Conservation (phyloP, 2,329 filamentous ascomycete genomes). For the Pseudogymnoascus destructans region DNA sequence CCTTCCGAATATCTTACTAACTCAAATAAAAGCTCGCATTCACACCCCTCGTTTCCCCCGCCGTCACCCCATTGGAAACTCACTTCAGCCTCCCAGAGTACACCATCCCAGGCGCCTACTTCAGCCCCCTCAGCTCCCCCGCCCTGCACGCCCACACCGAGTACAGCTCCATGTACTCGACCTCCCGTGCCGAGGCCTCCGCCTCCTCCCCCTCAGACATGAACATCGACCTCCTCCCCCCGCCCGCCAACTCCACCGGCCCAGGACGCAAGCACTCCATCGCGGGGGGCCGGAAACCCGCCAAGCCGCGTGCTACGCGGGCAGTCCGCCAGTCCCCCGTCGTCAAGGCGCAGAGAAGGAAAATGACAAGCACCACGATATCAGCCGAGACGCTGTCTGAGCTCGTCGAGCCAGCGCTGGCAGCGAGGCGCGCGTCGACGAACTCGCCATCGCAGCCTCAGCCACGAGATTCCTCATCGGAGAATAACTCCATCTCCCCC, state of each 20-base stretch:
- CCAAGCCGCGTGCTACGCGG: conserved; percentile 21
- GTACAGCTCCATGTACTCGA: conserved; percentile 28
- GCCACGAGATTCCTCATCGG: conserved; percentile 30
- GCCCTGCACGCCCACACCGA: conserved; percentile 61
- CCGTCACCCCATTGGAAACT: conserved; percentile 64
- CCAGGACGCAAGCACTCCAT: conserved; percentile 16
- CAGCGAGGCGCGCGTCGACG: conserved; percentile 26
- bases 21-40: conserved; percentile 47
- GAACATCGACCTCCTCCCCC: conserved; percentile 22
- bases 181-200: conserved; percentile 28
- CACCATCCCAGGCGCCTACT: conserved; percentile 57
- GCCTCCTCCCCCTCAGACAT: conserved; percentile 24
- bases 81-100: conserved; percentile 44
- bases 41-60: conserved; percentile 72
- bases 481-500: conserved; percentile 52
- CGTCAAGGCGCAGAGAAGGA: conserved; percentile 31
- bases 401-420: conserved; percentile 24
- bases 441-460: conserved; percentile 26
- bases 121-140: conserved; percentile 72
- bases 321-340: conserved; percentile 29
- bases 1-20: conserved; percentile 13
- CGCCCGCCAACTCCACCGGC: conserved; percentile 16
- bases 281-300: conserved; percentile 15
- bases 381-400: conserved; percentile 30
- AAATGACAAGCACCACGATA: conserved; percentile 29